Percentiles rank a stretch among this genome's conserved stretches.
These are phyloP conservation scores for Boechera stricta DNA, from an alignment of 345 rosid genomes.

Conservation along the genomic window DNA sequence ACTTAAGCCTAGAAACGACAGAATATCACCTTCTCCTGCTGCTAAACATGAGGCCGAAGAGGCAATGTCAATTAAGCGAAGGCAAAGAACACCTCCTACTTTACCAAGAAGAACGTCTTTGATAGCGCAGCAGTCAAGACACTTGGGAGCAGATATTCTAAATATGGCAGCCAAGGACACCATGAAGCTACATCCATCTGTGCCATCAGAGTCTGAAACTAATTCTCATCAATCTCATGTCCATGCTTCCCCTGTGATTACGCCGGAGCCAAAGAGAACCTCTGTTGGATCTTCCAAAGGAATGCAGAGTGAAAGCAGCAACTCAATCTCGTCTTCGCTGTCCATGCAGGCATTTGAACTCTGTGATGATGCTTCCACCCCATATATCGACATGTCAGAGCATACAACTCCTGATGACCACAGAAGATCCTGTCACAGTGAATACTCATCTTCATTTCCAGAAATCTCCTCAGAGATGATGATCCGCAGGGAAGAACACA, in stretches of 20 bases:
- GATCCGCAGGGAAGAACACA: conserved; percentile 43
- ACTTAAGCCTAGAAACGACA: conserved; percentile 75
- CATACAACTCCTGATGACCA: conserved; percentile 48
- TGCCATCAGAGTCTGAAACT: conserved; percentile 50
- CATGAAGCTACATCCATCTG: conserved; percentile 48
- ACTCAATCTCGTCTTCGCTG: conserved; percentile 74
- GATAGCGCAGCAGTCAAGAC: conserved; percentile 55
- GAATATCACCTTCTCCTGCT: conserved; percentile 56
- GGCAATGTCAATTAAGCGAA: conserved; percentile 56
- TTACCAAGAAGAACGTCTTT: conserved; percentile 61
- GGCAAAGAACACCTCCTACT: conserved; percentile 85
- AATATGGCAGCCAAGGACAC: conserved; percentile 44
- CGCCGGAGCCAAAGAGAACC: conserved; percentile 52
- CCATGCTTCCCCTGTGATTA: conserved; percentile 44
- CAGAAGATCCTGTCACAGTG: conserved; percentile 45
- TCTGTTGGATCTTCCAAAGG: conserved; percentile 55
- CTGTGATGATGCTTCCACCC: conserved; percentile 79
- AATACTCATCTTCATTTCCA: conserved; percentile 49
- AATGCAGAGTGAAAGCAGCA: conserved; percentile 73
- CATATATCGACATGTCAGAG: conserved; percentile 60
- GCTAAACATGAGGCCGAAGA: conserved; percentile 63
- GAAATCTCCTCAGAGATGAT: conserved; percentile 48
- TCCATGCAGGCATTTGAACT: conserved; percentile 82
- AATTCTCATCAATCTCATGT: conserved; percentile 33
- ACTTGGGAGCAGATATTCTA: conserved; percentile 57